These are phyloP conservation scores for Mallotus repandus DNA, from an alignment of 441 rosid species.

Conservation along the genomic window DNA sequence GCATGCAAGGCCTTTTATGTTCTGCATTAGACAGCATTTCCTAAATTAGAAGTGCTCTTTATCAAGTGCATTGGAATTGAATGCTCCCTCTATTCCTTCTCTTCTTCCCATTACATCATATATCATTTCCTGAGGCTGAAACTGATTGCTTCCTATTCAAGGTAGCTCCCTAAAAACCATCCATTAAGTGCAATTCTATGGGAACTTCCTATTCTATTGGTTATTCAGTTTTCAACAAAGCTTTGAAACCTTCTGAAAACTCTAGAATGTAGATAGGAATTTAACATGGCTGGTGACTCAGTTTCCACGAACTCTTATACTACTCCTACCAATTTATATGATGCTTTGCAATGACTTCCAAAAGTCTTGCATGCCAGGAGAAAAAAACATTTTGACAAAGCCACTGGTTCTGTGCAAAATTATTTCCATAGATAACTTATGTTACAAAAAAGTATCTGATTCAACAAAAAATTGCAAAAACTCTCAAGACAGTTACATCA, in stretches of 20 bases:
- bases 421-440: background rate
- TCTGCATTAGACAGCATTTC: background rate
- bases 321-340: background rate
- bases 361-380: background rate
- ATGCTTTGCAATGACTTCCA: background rate
- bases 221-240: background rate
- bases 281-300: background rate
- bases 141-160: background rate
- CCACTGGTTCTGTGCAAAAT: background rate
- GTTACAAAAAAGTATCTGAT: background rate
- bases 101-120: background rate
- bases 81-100: background rate
- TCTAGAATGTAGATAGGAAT: background rate
- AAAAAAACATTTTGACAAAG: background rate
- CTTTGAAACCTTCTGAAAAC: background rate
- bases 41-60: background rate
- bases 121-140: background rate
- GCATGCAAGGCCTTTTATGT: conserved; percentile 1
- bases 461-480: background rate
- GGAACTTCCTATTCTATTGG: background rate
- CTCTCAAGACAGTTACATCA: background rate
- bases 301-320: background rate
- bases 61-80: background rate
- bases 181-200: background rate
- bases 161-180: background rate